Percentiles rank a stretch among this genome's conserved stretches.
phyloP scores from a whole-genome alignment of 306 rosid species.

The Trifolium dubium region DNA sequence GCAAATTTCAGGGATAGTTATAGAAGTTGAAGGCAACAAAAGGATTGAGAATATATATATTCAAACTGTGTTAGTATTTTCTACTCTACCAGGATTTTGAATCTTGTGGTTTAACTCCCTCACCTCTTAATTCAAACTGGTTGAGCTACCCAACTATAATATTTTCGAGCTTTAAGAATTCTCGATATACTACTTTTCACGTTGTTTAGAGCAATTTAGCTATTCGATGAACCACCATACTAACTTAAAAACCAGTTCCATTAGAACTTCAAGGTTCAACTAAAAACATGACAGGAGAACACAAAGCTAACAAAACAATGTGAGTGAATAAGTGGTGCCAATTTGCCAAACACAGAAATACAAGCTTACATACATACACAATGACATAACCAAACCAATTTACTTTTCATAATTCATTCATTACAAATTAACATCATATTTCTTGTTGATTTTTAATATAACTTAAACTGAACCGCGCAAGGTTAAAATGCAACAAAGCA shows the following conservation, averaged over 20 bases:
- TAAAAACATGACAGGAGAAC: neutral
- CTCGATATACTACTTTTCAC: conserved; percentile 10
- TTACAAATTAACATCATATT: neutral
- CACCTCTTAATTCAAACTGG: no score
- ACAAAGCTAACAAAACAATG: conserved; percentile 14
- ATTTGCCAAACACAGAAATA: conserved; percentile 3
- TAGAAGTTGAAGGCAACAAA: no score
- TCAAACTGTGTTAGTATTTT: no score
- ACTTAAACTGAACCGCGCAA: no score
- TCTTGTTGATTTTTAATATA: no score
- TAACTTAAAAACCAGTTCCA: conserved; percentile 17
- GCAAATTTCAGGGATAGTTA: no score
- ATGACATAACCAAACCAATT: neutral
- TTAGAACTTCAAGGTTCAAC: neutral
- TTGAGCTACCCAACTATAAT: neutral
- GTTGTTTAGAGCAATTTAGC: conserved; percentile 14
- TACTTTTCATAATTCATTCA: neutral
- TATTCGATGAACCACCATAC: neutral
- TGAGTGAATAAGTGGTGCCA: neutral
- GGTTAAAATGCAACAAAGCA: no score
- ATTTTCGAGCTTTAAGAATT: neutral
- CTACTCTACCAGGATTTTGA: no score
- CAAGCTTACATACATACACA: no score
- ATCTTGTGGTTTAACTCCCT: no score
- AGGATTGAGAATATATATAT: no score